phyloP scores from a whole-genome alignment of 345 rosid genomes.

The Lenwebbia sp. region DNA sequence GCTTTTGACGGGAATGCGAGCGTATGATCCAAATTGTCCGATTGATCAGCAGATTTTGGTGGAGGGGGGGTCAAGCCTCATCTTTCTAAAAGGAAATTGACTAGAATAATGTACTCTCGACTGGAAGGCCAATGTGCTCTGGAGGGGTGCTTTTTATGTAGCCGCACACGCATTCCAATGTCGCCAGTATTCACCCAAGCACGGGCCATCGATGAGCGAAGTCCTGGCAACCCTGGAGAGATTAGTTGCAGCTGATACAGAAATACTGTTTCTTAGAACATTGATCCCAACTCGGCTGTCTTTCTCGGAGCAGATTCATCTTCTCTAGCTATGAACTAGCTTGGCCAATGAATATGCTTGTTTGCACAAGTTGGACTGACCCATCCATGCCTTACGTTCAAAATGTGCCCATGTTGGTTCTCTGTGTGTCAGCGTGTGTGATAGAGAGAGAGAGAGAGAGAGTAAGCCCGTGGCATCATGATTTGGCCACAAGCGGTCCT shows the following conservation, averaged over 20 bases:
- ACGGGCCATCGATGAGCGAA: neutral
- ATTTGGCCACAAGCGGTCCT: too few relatives aligned
- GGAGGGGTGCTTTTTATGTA: neutral
- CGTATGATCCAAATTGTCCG: neutral
- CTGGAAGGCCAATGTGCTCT: neutral
- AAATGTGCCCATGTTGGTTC: too few relatives aligned
- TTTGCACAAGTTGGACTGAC: too few relatives aligned
- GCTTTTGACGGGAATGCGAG: neutral
- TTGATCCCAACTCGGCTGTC: too few relatives aligned
- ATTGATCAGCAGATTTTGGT: neutral
- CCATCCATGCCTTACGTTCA: too few relatives aligned
- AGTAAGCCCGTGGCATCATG: too few relatives aligned
- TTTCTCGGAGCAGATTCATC: too few relatives aligned
- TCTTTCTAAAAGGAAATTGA: constrained; percentile 1
- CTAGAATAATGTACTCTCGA: neutral
- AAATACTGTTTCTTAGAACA: neutral
- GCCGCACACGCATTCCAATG: neutral
- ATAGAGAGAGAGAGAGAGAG: too few relatives aligned
- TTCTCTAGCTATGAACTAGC: neutral
- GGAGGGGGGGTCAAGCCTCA: constrained; percentile 2
- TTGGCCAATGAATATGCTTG: too few relatives aligned
- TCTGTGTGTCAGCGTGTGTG: too few relatives aligned
- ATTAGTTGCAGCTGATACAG: neutral
- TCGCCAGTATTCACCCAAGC: neutral
- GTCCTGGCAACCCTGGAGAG: neutral